Conservation (phyloP, 73 alveolate genomes). For the Breviolum minutum region DNA sequence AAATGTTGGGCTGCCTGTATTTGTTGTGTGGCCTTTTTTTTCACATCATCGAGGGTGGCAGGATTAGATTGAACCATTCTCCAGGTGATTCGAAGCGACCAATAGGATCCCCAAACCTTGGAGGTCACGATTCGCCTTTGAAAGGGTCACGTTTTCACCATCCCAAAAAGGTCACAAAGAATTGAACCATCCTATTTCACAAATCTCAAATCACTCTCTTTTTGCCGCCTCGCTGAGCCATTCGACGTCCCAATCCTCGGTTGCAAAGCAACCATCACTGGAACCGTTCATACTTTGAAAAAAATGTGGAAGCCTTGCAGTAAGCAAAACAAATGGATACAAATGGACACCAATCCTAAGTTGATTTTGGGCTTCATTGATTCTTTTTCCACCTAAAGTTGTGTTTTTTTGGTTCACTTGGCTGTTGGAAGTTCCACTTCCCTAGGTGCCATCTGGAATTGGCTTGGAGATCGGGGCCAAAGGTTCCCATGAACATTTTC, state of each 20-base stretch:
- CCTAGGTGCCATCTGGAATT: no score
- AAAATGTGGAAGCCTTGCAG: neutral
- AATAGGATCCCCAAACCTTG: no score
- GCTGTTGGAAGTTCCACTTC: no score
- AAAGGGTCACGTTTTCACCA: no score
- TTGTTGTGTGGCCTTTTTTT: neutral
- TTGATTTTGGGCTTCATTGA: neutral
- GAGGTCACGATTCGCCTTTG: no score
- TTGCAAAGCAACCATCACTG: no score
- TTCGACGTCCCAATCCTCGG: constrained; percentile 22
- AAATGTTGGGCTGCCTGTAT: neutral
- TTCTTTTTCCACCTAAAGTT: neutral
- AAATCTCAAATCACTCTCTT: no score
- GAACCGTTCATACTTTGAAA: no score
- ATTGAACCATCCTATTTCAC: neutral
- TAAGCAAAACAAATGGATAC: neutral
- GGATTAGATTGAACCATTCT: neutral
- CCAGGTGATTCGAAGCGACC: neutral
- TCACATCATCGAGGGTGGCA: neutral
- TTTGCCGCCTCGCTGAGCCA: constrained; percentile 12
- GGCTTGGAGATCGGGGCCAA: no score
- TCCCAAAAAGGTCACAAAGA: no score
- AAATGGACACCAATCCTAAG: neutral
- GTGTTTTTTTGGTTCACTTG: neutral
- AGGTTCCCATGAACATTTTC: no score